Evolutionary conservation across 768 basidiomycete species (phyloP).

Genomic region (Phlebiopsis gigantea): DNA sequence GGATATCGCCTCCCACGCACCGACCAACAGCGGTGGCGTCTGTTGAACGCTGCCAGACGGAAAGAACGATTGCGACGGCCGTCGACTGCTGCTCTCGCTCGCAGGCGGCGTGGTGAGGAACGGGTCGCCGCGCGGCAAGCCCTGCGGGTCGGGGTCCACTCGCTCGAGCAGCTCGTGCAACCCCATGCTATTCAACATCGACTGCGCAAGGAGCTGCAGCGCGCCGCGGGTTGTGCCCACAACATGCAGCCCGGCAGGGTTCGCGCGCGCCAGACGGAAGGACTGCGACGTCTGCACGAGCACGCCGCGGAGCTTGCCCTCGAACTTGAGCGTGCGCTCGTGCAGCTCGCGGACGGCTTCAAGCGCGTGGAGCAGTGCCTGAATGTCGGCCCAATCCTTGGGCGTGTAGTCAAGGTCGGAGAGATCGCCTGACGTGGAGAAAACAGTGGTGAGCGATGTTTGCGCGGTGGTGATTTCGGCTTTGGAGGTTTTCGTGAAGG

Average conservation of each 20-base stretch:
- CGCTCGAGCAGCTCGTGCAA: slow-evolving; percentile 57
- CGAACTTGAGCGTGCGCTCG: slow-evolving; percentile 65
- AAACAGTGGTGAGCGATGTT: slow-evolving; percentile 17
- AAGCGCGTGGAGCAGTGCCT: slow-evolving; percentile 75
- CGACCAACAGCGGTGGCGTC: slow-evolving; percentile 39
- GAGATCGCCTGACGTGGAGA: slow-evolving; percentile 49
- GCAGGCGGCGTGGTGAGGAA: slow-evolving; percentile 15
- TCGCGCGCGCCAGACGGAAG: slow-evolving; percentile 51
- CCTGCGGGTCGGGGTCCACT: slow-evolving; percentile 38
- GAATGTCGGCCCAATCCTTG: slow-evolving; percentile 87
- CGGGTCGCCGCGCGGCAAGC: slow-evolving; percentile 12
- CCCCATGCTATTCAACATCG: slow-evolving; percentile 76
- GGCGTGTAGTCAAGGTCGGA: slow-evolving; percentile 78
- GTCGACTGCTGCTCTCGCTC: slow-evolving; percentile 24
- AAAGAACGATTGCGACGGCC: slow-evolving; percentile 24
- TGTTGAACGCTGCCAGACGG: slow-evolving; percentile 18
- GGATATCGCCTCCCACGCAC: slow-evolving; percentile 50
- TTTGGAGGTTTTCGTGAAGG: slow-evolving; percentile 66
- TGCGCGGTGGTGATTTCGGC: slow-evolving; percentile 38
- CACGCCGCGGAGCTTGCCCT: slow-evolving; percentile 56
- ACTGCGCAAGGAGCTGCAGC: slow-evolving; percentile 74
- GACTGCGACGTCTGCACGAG: slow-evolving; percentile 55
- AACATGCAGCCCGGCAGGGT: slow-evolving; percentile 47
- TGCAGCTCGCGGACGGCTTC: slow-evolving; percentile 71
- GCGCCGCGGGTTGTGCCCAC: slow-evolving; percentile 62